Evolutionary conservation across 2,329 filamentous ascomycete species (phyloP).

Genomic region (Alternaria dauci): DNA sequence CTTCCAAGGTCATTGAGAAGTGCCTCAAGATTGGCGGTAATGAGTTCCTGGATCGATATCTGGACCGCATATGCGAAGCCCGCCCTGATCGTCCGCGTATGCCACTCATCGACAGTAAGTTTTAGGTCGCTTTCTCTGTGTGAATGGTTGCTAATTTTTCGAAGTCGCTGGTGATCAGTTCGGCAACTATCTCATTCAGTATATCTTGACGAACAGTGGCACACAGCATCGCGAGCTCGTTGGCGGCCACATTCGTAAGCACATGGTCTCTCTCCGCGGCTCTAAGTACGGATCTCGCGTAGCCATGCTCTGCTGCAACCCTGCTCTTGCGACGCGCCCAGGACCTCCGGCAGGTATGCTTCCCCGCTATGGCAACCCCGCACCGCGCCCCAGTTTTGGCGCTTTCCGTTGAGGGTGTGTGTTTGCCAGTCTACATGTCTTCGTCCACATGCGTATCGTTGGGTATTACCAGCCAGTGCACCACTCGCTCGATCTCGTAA

Average conservation of each 20-base stretch:
- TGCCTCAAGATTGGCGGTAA: constrained; percentile 94
- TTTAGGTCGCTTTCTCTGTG: not conserved
- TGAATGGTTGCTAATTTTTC: constrained; percentile 22
- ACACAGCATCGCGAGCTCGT: constrained; percentile 92
- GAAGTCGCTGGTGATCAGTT: constrained; percentile 96
- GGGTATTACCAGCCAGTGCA: constrained; percentile 40
- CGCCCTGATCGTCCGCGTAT: constrained; percentile 91
- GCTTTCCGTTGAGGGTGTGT: constrained; percentile 37
- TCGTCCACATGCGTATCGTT: constrained; percentile 35
- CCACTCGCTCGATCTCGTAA: constrained; percentile 44
- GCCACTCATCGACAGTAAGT: constrained; percentile 88
- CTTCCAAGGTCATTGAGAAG: constrained; percentile 98
- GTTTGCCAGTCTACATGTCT: constrained; percentile 21
- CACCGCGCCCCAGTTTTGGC: constrained; percentile 39
- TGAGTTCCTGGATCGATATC: constrained; percentile 91
- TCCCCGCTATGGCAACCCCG: constrained; percentile 45
- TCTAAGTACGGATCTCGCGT: constrained; percentile 99
- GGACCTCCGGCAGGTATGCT: constrained; percentile 76
- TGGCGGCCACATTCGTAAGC: constrained; percentile 91
- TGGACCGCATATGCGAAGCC: constrained; percentile 92
- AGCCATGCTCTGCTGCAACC: constrained; percentile 98
- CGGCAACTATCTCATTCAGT: constrained; percentile 97
- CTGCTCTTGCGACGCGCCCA: constrained; percentile 85
- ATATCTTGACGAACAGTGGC: constrained; percentile 89
- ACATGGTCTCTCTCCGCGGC: constrained; percentile 98